Evolutionary conservation across 768 basidiomycete species (phyloP), one percentile per base, ranked within the genome.

Genomic region (Plicaturopsis crispa): DNA sequence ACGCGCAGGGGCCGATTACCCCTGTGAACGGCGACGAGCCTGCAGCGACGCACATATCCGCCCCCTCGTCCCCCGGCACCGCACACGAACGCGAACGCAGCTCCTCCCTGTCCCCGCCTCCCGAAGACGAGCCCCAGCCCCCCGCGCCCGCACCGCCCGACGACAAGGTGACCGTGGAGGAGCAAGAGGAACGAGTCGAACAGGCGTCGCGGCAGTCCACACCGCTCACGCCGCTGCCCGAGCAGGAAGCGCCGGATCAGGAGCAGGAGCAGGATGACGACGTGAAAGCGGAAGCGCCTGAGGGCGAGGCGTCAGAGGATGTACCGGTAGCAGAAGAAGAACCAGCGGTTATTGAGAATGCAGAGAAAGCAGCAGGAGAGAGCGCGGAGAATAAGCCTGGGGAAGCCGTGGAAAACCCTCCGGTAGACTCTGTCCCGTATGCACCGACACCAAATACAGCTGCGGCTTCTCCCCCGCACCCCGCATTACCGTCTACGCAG

Each of bases 171-270:
- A 51, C 48, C 26, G 42, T 43, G 16, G 51, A 50, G 24, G 35
- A 56, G 44, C 42, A 60, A 41, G 57, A 62, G 39, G 51, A 48
- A 6, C 60, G 63, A 44, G 60, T 65, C 28, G 57, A 65, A 51
- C 42, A 59, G 38, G 50, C 56, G 11, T 82, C 80, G 39, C 65
- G 77, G 21, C 68, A 67, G 41, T 80, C 80, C 16, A 84, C 84
- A 0, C 84, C 84, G 3, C 73, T 88, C 52, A 85, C 84, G 6
- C 78, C 81, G 1, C 70, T 79, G 0, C 75, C 79, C 28, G 75
- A 77, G 48, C 63, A 65, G 17, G 75, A 77, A 33, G 75, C 75
- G 19, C 59, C 63, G 12, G 64, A 67, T 3, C 58, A 60, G 37
- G 60, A 66, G 36, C 57, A 61, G 23, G 53, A 55, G 35, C 54